A percentile compares a stretch with the other conserved stretches of the same genome.
Conservation (phyloP, 345 rosid species). For the Rubroshorea leprosula region DNA sequence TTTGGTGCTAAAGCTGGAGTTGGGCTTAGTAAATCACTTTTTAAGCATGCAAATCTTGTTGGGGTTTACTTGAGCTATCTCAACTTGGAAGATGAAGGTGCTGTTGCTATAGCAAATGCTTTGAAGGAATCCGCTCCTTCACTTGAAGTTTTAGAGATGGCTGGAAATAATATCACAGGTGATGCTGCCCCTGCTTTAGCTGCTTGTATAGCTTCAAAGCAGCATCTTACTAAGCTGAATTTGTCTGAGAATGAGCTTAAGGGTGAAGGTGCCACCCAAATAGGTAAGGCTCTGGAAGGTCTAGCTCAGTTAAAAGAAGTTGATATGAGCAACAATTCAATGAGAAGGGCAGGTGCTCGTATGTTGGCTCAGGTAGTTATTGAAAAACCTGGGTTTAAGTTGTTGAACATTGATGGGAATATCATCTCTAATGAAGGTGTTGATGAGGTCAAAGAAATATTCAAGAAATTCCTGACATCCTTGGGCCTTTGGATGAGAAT, state of each 20-base stretch:
- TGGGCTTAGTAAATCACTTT: constrained; percentile 64
- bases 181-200: constrained; percentile 54
- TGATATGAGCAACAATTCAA: constrained; percentile 50
- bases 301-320: constrained; percentile 49
- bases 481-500: constrained; percentile 74
- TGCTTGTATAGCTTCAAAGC: constrained; percentile 61
- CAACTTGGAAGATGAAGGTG: constrained; percentile 82
- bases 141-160: constrained; percentile 76
- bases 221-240: constrained; percentile 57
- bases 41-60: constrained; percentile 44
- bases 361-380: constrained; percentile 54
- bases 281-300: constrained; percentile 57
- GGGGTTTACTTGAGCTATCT: constrained; percentile 83
- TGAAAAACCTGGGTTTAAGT: constrained; percentile 53
- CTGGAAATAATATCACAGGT: constrained; percentile 80
- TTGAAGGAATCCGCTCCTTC: constrained; percentile 64
- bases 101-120: constrained; percentile 49
- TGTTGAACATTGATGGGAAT: constrained; percentile 68
- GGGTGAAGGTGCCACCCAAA: constrained; percentile 67
- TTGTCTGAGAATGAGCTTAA: constrained; percentile 86
- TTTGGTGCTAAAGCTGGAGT: constrained; percentile 74
- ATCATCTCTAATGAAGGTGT: constrained; percentile 78
- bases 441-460: constrained; percentile 67
- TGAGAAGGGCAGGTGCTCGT: constrained; percentile 70
- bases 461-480: constrained; percentile 60